Base-by-base conservation (phyloP, 2,329 filamentous ascomycete genomes). In the Colletotrichum noveboracense region DNA sequence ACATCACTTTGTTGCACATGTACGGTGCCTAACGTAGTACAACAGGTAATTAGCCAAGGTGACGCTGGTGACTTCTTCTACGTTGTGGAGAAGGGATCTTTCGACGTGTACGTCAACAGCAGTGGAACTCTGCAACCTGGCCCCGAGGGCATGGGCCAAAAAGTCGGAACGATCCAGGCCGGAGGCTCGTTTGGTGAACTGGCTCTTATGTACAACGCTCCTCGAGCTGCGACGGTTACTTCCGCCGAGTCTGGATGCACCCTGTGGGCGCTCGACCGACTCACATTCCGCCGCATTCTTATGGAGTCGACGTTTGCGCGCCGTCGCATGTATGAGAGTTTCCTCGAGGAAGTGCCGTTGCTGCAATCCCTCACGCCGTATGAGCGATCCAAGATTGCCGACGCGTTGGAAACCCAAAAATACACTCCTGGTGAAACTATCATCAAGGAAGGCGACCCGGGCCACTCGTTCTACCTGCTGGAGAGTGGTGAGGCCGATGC, bases 251-350 rank as follows among this genome's bases (percentile, higher is more conserved):
- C 93, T 5, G 87, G 91, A 38, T 96, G 94, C 81, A 96, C 94
- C 5, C 90, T 99, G 12, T 99, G 97, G 97, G 96, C 96, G 24
- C 89, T 99, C 66, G 97, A 99, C 83, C 95, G 97, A 69, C 91
- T 98, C 77, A 99, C 97, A 12, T 99, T 99, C 90, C 95, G 97
- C 80, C 95, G 97, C 76, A 98, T 99, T 78, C 90, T 99, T 77
- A 98, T 99, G 96, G 96, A 98, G 86, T 97, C 95, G 52, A 98
- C 97, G 5, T 98, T 98, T 87, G 95, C 97, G 80, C 94, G 96
- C 72, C 93, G 97, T 80, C 94, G 96, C 81, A 96, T 98, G 93
- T 98, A 98, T 86, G 97, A 99, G 86, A 95, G 93, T 79, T 98
- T 99, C 88, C 89, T 99, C 26, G 96, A 98, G 83, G 96, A 98